phyloP scores from a whole-genome alignment of 1,139 yeast genomes.

The Blastobotrys aristatus region DNA sequence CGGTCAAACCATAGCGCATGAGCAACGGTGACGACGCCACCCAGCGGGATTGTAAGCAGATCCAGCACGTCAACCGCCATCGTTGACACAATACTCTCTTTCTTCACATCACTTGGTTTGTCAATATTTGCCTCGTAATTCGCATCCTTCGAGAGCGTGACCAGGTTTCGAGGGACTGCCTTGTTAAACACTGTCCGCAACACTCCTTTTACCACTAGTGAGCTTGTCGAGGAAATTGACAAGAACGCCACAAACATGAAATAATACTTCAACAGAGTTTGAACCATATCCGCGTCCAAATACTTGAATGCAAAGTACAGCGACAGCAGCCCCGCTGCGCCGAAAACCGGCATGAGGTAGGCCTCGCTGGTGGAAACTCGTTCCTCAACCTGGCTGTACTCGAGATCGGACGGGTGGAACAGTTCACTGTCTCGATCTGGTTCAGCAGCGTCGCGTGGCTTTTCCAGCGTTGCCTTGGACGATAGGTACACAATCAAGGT shows the following conservation, averaged over 20 bases:
- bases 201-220: conserved; percentile 26
- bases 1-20: conserved; percentile 9
- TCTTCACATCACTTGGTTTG: background rate
- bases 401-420: conserved; percentile 48
- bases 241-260: conserved; percentile 30
- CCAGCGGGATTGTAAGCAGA: conserved; percentile 23
- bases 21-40: conserved; percentile 16
- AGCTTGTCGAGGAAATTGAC: conserved; percentile 28
- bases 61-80: conserved; percentile 22
- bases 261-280: conserved; percentile 34
- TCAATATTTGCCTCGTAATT: conserved; percentile 15
- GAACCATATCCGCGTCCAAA: conserved; percentile 31
- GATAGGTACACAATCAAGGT: conserved; percentile 37
- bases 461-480: conserved; percentile 40
- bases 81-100: conserved; percentile 5
- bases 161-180: conserved; percentile 29
- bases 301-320: conserved; percentile 39
- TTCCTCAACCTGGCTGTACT: conserved; percentile 20
- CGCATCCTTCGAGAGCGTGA: conserved; percentile 35
- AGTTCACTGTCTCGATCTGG: conserved; percentile 39
- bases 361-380: conserved; percentile 31
- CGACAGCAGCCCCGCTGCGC: conserved; percentile 36
- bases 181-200: conserved; percentile 27
- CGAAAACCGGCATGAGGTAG: conserved; percentile 40
- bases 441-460: conserved; percentile 43